Base-by-base conservation (phyloP, 768 basidiomycete species). In the Tephrocybe sp. region DNA sequence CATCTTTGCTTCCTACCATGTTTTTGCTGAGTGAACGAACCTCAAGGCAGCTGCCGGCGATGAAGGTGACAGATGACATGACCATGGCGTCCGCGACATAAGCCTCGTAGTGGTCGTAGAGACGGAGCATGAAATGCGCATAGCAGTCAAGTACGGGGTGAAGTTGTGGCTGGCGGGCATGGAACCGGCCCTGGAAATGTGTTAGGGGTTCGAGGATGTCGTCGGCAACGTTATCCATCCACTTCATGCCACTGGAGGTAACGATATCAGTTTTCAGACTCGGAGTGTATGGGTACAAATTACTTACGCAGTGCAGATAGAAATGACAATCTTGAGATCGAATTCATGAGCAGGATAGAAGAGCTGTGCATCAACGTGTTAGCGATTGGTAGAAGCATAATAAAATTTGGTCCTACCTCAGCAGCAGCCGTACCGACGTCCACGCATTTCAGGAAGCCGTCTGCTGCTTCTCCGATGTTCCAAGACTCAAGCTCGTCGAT, bases 161-260 rank as follows among this genome's bases (percentile, higher is more conserved):
- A 11, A 51, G 42, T n/a, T 51, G 50, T 8, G 50, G 50, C 22
- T 51, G 44, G 6, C 44, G 13, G 12, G 43, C 50, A 9, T 51
- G 37, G 37, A 51, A 51, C 28, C 43, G 43, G 11, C 50, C 50
- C 34, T 51, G 50, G 37, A 51, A 51, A 15, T 44, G 18, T 3
- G 26, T 24, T 5, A 51, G 37, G 4, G 50, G 30, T 11, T 44
- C 50, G 4, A 51, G 37, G 26, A 51, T 51, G 19, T 45, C 50
- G 26, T 51, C 50, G 2, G 50, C 50, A 16, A 45, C 44, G 22
- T 51, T 51, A 24, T 51, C 50, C 43, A 51, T 51, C 50, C 50
- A 51, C 30, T 51, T 51, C 50, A 51, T 51, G 37, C 44, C 30
- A 38, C 44, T 51, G 28, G 1, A n/a, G 24, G 12, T n/a, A n/a